Evolutionary conservation across 129 eudicot genomes (phyloP), one percentile per base, ranked within the genome.

Genomic region (Lonicera japonica): DNA sequence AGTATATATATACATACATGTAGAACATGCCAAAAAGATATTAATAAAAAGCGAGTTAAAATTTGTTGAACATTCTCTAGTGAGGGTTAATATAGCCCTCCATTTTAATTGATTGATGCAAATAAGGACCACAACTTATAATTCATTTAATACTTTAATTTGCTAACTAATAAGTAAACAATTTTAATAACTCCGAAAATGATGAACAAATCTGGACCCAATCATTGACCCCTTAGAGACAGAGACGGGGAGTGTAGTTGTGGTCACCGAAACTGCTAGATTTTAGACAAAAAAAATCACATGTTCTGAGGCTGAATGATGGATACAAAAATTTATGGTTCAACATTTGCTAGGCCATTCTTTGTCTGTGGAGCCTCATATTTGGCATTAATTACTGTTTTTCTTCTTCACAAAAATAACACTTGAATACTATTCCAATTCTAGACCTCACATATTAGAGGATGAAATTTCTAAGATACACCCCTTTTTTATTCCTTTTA

Each of bases 261-360:
- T 46, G 22, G 71, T 52, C 60, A 47, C 34, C 66, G 63, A 24
- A 65, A 66, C 59, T 66, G 78, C 56, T 43, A 43, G 25, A 52
- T 5, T 10, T 53, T 62, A 53, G 65, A 67, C 73, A 73, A 29
- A 29, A 67, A 55, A 19, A 67, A 21, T 66, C 78, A 67, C 78
- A 73, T 67, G 78, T 67, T 73, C 57, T 51, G 59, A 60, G 68
- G 73, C 56, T 53, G 29, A 55, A 61, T 39, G 58, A 54, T 54
- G 64, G 64, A 45, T 54, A 15, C 52, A 52, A 21, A 47, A 11
- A 12, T 48, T 21, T 38, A 13, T 65, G 41, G 68, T 48, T 29
- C 36, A 29, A 29, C 36, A 29, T 29, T 29, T 29, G 72, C 38
- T 34, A 21, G 53, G 51, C 55, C 38, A 65, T 60, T 14, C 34